Conservation (phyloP, 805 yeast species). For the Lachancea meyersii region DNA sequence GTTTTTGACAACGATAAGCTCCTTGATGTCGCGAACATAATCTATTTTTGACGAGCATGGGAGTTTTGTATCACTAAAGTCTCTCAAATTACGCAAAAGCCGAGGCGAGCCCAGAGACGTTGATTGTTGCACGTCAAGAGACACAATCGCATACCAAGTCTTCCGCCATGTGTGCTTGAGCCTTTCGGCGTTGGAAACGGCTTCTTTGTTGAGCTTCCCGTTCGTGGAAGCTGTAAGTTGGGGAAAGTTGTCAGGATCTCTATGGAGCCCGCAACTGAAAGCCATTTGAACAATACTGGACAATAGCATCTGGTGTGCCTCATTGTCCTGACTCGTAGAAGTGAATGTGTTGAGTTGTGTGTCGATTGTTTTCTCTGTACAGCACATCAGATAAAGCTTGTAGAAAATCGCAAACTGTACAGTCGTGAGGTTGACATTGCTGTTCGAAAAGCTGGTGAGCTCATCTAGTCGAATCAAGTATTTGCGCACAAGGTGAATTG, state of each 20-base stretch:
- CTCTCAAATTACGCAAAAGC: constrained; percentile 33
- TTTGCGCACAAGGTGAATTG: constrained; percentile 25
- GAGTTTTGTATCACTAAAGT: constrained; percentile 39
- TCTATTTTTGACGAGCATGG: constrained; percentile 38
- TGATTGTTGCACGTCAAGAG: constrained; percentile 39
- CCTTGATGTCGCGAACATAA: constrained; percentile 36
- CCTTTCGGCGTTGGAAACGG: constrained; percentile 30
- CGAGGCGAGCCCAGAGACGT: constrained; percentile 39
- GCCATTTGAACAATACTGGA: constrained; percentile 63
- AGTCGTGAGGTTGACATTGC: constrained; percentile 33
- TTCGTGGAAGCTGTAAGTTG: constrained; percentile 30
- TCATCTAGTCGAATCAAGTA: constrained; percentile 31
- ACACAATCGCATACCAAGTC: constrained; percentile 46
- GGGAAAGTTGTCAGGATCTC: constrained; percentile 56
- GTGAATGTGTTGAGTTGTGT: constrained; percentile 15
- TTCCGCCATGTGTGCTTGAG: constrained; percentile 50
- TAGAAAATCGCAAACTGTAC: constrained; percentile 56
- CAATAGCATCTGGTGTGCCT: constrained; percentile 48
- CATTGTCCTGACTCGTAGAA: constrained; percentile 41
- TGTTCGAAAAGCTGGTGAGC: constrained; percentile 30
- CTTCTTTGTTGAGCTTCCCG: constrained; percentile 18
- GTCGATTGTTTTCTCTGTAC: constrained; percentile 41
- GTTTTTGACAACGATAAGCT: constrained; percentile 43
- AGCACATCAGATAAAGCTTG: constrained; percentile 47
- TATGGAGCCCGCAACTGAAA: constrained; percentile 55